Base-by-base conservation (phyloP, 2,329 filamentous ascomycete species). In the Chrysoporthe austroafricana region DNA sequence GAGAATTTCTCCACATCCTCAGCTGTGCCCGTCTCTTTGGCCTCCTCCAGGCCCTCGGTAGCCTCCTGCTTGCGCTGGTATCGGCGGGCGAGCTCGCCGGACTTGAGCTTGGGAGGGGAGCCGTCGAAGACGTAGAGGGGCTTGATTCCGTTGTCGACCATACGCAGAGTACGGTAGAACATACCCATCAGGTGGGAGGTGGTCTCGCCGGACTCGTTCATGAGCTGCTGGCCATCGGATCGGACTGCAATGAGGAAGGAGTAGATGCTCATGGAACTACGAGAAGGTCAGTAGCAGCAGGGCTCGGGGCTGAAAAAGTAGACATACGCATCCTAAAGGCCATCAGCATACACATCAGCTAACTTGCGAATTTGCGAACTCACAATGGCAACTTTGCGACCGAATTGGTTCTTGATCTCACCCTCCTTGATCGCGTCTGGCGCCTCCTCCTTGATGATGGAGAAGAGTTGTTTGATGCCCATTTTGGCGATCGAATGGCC, bases 1-100 rank as follows among this genome's bases (percentile, higher is more conserved):
- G 94, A 96, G 82, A 98, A 99, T 80, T 97, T 98, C 81, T 99
- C 96, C 4, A 99, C 88, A n/a, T 99, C 96, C 78, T 99, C 86
- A 32, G 95, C 94, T 3, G 96, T 99, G 70, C 96, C 96, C 0
- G 93, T 97, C 83, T 99, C 96, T 79, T 97, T 97, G 63, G 96
- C 96, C 77, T 98, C 96, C 77, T 97, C 95, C 32, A 96, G 89
- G 8, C 90, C 90, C 74, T 97, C 95, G 62, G 88, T 91, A 9
- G 96, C 96, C 78, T 97, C 94, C 63, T 93, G 89, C 82, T 98
- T 99, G 74, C 96, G 91, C 79, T 96, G 93, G 78, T 96, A 96
- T 70, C 96, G 94, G 81, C 97, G 97, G 58, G 96, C 96, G 66
- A 99, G 85, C 82, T 99, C 96, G 71, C 96, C 96, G 0, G 94